A percentile compares a stretch with the other conserved stretches of the same genome.
Conservation (phyloP, 805 yeast genomes). For the Starmerella potacharoeniae region DNA sequence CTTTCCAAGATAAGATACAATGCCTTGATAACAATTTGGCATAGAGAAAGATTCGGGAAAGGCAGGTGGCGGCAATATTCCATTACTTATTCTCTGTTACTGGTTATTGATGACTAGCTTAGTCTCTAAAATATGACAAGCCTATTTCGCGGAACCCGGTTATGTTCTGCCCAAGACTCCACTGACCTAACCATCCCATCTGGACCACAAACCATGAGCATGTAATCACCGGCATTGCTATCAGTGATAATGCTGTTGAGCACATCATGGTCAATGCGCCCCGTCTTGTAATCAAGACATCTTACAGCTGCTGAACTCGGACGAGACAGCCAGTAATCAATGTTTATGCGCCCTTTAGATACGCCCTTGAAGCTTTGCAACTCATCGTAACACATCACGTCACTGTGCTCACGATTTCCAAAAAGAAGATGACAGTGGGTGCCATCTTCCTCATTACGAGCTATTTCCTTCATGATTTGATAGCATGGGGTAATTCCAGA, state of each 20-base stretch:
- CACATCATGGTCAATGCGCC: conserved; percentile 9
- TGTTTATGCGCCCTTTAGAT: conserved; percentile 27
- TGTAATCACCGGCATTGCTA: neutral
- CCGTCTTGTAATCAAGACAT: conserved; percentile 4
- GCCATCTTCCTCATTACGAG: conserved; percentile 35
- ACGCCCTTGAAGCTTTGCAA: conserved; percentile 36
- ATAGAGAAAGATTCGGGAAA: too few species aligned
- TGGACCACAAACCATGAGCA: conserved; percentile 18
- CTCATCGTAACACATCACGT: conserved; percentile 38
- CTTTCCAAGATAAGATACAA: too few species aligned
- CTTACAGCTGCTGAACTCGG: neutral
- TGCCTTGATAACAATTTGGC: too few species aligned
- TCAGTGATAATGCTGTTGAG: neutral
- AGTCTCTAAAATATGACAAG: conserved; percentile 10
- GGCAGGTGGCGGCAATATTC: too few species aligned
- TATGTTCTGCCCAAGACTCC: conserved; percentile 5
- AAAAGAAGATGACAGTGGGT: conserved; percentile 38
- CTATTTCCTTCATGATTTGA: conserved; percentile 40
- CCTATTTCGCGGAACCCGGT: conserved; percentile 1
- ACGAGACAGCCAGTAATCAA: conserved; percentile 30
- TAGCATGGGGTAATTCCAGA: conserved; percentile 47
- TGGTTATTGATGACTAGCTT: too few species aligned
- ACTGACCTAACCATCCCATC: conserved; percentile 15
- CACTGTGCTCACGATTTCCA: conserved; percentile 35
- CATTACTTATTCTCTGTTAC: too few species aligned